Percentiles rank a stretch among this genome's conserved stretches.
Conservation (phyloP, 352 stramenopile species). For the Phytophthora quininea region DNA sequence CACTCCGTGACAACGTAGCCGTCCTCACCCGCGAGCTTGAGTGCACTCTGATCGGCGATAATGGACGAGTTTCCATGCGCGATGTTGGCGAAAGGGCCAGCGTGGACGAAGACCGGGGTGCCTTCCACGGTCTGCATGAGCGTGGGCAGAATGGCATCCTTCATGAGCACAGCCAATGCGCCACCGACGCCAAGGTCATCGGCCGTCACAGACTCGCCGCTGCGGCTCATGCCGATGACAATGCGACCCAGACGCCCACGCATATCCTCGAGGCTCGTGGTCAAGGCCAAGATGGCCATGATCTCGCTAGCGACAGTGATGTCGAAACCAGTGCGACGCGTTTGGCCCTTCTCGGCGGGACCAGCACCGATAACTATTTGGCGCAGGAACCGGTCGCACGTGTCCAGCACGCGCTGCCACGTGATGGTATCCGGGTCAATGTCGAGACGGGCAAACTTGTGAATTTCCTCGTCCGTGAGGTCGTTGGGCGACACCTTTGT, state of each 20-base stretch:
- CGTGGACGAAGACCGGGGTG: conserved; percentile 97
- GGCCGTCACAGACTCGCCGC: conserved; percentile 92
- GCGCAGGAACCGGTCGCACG: conserved; percentile 96
- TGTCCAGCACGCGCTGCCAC: conserved; percentile 96
- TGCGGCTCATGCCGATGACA: conserved; percentile 91
- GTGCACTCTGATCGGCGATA: conserved; percentile 96
- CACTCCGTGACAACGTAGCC: conserved; percentile 98
- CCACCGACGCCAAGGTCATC: conserved; percentile 97
- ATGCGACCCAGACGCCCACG: conserved; percentile 93
- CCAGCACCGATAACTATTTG: conserved; percentile 91
- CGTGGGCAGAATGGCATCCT: conserved; percentile 97
- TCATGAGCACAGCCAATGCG: conserved; percentile 97
- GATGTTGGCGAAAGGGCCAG: conserved; percentile 98
- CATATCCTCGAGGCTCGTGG: conserved; percentile 94
- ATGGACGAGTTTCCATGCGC: conserved; percentile 97
- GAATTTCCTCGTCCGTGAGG: conserved; percentile 94
- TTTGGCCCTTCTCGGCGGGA: conserved; percentile 91
- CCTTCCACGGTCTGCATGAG: conserved; percentile 98
- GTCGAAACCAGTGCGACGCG: conserved; percentile 74
- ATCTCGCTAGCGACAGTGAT: conserved; percentile 97
- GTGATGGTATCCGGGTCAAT: conserved; percentile 95
- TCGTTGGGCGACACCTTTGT: conserved; percentile 90
- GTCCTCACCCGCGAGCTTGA: conserved; percentile 94
- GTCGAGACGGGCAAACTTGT: conserved; percentile 94
- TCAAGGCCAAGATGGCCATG: conserved; percentile 98